Base-by-base conservation (phyloP, 805 yeast species). In the Dipodascopsis tothii region DNA sequence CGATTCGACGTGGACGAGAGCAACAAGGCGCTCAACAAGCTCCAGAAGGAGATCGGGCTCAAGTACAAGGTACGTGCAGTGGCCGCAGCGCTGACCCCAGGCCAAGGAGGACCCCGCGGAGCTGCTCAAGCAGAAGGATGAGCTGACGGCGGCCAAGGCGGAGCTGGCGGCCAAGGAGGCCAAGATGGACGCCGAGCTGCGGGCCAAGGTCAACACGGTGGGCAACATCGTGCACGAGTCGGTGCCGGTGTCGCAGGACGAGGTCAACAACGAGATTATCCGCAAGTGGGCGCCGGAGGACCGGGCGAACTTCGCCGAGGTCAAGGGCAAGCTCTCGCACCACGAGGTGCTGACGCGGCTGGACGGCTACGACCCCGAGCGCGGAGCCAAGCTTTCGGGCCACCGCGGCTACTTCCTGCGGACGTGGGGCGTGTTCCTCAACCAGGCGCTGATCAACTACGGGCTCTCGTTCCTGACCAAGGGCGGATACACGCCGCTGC, bases 351-450 rank as follows among this genome's bases (percentile, higher is more conserved):
- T 92, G 55, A 74, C 94, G 58, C 81, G 96, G 70, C 73, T 92
- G 56, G 96, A 92, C 63, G 98, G 98, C 54, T 92, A 88, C 66
- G 98, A 92, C 64, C 96, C 96, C 55, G 97, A 92, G 70, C 83
- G 98, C 72, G 98, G 98, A 67, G 95, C 86, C 50, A 85, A 86
- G 70, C 81, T 92, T 56, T 88, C 90, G 47, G 98, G 98, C 56
- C 98, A 92, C 75, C 85, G 98, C 72, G 98, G 98, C 54, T 92
- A 86, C 71, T 92, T 92, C 70, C 74, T 92, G 63, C 81, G 96
- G 72, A 81, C 82, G 65, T 84, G 78, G 60, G 98, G 98, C 71
- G 98, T 92, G 38, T 92, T 88, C 71, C 77, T 92, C 66, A 92
- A 92, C 75, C 97, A 92, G 72, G 98, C 98, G 35, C 74, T 92